Base-by-base conservation (phyloP, 306 rosid genomes). In the Vigna trinervia region DNA sequence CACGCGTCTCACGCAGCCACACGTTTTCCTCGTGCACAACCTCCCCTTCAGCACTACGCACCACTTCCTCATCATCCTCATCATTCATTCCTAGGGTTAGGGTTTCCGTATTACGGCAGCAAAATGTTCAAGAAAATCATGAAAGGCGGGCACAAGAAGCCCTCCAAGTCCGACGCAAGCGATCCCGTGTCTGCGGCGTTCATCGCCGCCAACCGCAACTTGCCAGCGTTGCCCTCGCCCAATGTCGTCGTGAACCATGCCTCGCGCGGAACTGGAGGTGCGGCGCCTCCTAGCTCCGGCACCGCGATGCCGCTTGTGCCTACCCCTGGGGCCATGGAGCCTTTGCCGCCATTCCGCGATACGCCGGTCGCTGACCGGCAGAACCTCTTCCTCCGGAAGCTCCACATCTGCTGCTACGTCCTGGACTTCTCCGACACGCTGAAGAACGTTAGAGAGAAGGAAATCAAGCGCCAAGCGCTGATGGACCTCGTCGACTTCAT, bases 121-220 rank as follows among this genome's bases (percentile, higher is more conserved):
- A 82, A 78, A 79, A 92, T 95, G 99, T 89, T 95, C 58, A 90
- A 88, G 90, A 95, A 92, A 67, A 89, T 95, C 71, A 95, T 92
- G 85, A 89, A 88, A 68, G 96, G 92, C 46, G 92, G 96, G 88
- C 81, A 85, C 48, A 86, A 87, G 36, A 95, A 95, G 91, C 90
- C 92, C 87, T 85, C 97, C 78, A 95, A 95, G 84, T 87, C 99
- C 9, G 99, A 92, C 46, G 47, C 91, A 5, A 76, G 28, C 75
- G 99, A 95, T 76, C 75, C 89, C 17, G 79, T 85, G 19, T 72
- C 58, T 83, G 74, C 22, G 86, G 85, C 9, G 78, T 38, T 12
- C 34, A 50, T 90, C 3, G 90, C 80, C 6, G 84, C 32, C 74
- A 87, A 57, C 75, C 88, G 90, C 2, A 85, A 77, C 70, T 71